Base-by-base conservation (phyloP, 768 basidiomycete species). In the Naganishia vaughanmartiniae region DNA sequence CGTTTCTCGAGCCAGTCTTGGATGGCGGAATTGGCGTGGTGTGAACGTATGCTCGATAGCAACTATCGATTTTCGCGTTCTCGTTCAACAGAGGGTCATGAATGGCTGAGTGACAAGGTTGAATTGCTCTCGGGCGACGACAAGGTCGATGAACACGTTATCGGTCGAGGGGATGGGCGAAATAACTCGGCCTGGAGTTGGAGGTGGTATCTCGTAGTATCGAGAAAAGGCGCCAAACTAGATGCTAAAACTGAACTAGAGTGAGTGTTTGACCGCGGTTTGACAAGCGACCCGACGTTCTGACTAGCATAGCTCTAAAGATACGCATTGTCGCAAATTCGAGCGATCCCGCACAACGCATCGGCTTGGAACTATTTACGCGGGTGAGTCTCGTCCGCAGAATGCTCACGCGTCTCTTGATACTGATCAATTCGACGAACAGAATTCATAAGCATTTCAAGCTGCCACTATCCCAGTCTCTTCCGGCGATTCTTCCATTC, bases 161-260 rank as follows among this genome's bases (percentile, higher is more conserved):
- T 93, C 91, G 91, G 82, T 28, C 83, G 84, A 12, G 82, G 84
- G 31, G 95, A 99, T 79, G 85, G 95, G 45, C 83, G 96, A 75
- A 99, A 99, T 81, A 99, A 99, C 78, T 94, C 92, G 39, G 96
- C 91, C 26, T 99, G 96, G 96, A 93, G 54, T 89, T 93, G 84
- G 96, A 92, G 79, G 86, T 93, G 72, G 88, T 91, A 56, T 91
- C 88, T 81, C 85, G 87, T 65, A 88, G 89, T 48, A 83, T 88
- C 72, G 81, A 87, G 74, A 80, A 84, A 66, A 86, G 87, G n/a
- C 86, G 88, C 75, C 84, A 85, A 77, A 87, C 90, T 73, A 80
- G 87, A 70, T 31, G 69, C 66, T 9, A 86, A 85, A 66, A 83
- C 89, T 65, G 95, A 97, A 81, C 77, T 93, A 68, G 84, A 84